Evolutionary conservation across 2,329 filamentous ascomycete genomes (phyloP).

Genomic region (Epichloe sp.): DNA sequence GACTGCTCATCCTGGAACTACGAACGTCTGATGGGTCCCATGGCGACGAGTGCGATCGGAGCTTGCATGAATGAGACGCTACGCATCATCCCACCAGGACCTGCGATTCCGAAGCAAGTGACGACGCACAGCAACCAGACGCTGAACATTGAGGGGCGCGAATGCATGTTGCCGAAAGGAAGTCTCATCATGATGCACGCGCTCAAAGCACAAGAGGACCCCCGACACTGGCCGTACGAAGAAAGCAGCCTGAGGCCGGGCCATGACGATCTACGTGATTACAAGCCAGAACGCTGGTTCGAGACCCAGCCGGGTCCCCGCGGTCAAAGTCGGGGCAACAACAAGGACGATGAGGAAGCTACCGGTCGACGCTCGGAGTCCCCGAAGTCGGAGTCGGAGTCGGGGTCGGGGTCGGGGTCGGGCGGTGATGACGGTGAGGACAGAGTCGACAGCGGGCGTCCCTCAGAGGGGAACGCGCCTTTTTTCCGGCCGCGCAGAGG

Average conservation of each 20-base stretch:
- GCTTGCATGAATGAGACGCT: constrained; percentile 70
- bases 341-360: constrained; percentile 1
- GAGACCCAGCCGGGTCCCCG: constrained; percentile 14
- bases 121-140: constrained; percentile 35
- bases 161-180: constrained; percentile 43
- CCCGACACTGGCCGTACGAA: constrained; percentile 57
- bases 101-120: constrained; percentile 58
- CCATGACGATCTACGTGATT: constrained; percentile 50
- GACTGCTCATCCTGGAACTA: constrained; percentile 57
- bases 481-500: constrained; percentile 47
- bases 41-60: constrained; percentile 58
- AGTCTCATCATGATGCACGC: constrained; percentile 43
- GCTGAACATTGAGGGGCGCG: constrained; percentile 44
- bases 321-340: constrained; percentile 1
- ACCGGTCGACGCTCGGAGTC: not conserved
- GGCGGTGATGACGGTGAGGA: constrained; percentile 18
- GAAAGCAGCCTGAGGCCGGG: constrained; percentile 28
- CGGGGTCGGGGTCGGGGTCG: constrained; percentile 19
- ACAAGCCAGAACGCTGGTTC: constrained; percentile 63
- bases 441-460: constrained; percentile 37
- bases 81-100: constrained; percentile 57
- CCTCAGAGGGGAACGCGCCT: constrained; percentile 41
- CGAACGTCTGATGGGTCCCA: constrained; percentile 48
- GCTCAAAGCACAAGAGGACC: constrained; percentile 50
- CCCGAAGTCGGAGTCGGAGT: constrained; percentile 13